Conservation (phyloP, 306 rosid genomes). For the Malus sylvestris region DNA sequence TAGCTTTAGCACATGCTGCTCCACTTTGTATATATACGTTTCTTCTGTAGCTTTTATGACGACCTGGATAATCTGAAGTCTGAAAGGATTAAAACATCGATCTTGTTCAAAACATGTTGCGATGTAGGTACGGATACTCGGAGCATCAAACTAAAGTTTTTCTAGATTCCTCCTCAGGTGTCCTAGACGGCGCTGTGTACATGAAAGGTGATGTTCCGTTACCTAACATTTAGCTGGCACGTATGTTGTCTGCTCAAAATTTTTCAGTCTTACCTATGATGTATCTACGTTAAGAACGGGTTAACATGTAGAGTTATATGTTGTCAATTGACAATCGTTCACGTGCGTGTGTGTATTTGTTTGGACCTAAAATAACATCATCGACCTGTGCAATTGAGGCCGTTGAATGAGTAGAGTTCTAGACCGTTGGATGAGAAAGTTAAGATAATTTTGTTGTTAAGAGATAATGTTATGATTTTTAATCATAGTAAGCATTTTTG, state of each 20-base stretch:
- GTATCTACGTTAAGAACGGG: not conserved
- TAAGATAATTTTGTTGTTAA: too few species aligned
- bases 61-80: not conserved
- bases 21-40: slow-evolving; percentile 20
- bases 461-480: too few species aligned
- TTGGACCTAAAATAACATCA: too few species aligned
- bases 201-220: not conserved
- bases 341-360: not conserved
- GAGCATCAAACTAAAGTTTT: slow-evolving; percentile 12
- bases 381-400: rapidly evolving
- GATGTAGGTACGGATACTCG: slow-evolving; percentile 29
- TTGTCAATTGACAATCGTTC: not conserved
- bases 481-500: too few species aligned
- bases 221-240: not conserved
- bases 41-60: not conserved
- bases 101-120: slow-evolving; percentile 31
- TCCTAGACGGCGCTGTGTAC: slow-evolving; percentile 28
- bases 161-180: slow-evolving; percentile 44
- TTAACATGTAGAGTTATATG: not conserved
- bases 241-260: not conserved
- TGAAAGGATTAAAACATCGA: not conserved
- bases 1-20: slow-evolving; percentile 54
- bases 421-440: too few species aligned
- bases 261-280: not conserved
- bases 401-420: too few species aligned